These are phyloP conservation scores for Pythium pyrilobum DNA, from an alignment of 352 stramenopile species.

Conservation along the genomic window DNA sequence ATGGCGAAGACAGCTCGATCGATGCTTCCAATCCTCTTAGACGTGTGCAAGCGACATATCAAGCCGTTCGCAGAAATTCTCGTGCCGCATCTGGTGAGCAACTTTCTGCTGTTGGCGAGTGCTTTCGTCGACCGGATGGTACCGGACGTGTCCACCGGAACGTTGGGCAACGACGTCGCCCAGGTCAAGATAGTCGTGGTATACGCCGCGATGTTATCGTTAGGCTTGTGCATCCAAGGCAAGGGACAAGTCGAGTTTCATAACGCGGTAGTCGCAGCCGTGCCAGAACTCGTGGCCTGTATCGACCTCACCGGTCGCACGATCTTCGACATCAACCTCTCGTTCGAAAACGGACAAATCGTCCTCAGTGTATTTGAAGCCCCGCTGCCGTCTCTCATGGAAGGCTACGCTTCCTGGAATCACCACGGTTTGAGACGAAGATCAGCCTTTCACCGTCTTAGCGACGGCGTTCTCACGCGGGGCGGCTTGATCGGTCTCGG, in stretches of 20 bases:
- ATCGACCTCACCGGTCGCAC: background rate
- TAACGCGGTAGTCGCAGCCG: background rate
- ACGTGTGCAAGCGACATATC: conserved; percentile 44
- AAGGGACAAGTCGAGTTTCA: conserved; percentile 16
- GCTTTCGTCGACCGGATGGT: conserved; percentile 32
- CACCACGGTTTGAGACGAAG: background rate
- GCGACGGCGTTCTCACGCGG: background rate
- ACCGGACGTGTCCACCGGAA: conserved; percentile 9
- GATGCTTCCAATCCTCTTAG: conserved; percentile 36
- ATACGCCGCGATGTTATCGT: conserved; percentile 18
- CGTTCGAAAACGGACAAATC: conserved; percentile 4
- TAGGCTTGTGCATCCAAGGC: conserved; percentile 8
- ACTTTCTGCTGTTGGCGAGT: conserved; percentile 36
- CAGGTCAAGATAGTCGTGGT: conserved; percentile 29
- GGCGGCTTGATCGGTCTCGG: conserved; percentile 1
- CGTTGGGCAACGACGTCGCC: conserved; percentile 1
- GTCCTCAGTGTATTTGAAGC: conserved; percentile 4
- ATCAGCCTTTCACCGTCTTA: conserved; percentile 6
- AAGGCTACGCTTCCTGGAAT: conserved; percentile 10
- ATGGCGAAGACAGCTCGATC: conserved; percentile 44
- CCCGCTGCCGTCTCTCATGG: background rate
- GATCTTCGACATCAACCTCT: conserved; percentile 13
- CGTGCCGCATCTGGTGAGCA: conserved; percentile 36
- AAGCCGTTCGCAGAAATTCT: conserved; percentile 36
- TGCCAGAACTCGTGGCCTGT: conserved; percentile 3